Evolutionary conservation across 352 stramenopile genomes (phyloP), one percentile per base, ranked within the genome.

Genomic region (Phytophthora boehmeriae): DNA sequence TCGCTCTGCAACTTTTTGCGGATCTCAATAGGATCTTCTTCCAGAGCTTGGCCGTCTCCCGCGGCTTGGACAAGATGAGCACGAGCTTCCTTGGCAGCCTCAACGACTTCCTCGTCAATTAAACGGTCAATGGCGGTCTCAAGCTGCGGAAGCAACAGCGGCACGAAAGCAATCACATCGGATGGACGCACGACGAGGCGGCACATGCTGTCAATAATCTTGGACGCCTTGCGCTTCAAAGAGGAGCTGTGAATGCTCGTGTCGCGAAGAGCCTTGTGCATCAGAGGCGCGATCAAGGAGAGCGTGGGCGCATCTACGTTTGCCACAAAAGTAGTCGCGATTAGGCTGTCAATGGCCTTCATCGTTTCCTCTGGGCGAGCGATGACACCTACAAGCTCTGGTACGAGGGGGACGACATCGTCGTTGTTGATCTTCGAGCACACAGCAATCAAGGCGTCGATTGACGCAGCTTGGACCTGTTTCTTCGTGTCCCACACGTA

Each of bases 401-500:
- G 90, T 46, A 98, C 92, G 27, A 96, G 81, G 19, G 88, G 87
- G 67, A 88, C 68, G 9, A 98, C 80, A 66, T 98, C 94, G 41
- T 91, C 86, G 62, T 98, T 98, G 42, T 62, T 76, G 67, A 97
- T 97, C 45, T 92, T 95, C 38, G 86, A 76, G 68, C 90, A 98
- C 39, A 94, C 86, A 9, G 78, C 81, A 27, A 90, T 89, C 2
- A 98, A 69, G 19, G 88, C 76, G 9, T 73, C 63, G 10, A 86
- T 72, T 27, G 92, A 80, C 5, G 85, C 82, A 38, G 92, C 88
- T 49, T 93, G 91, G 4, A 98, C 94, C 74, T 98, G 90, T 34
- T 90, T 86, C 73, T 98, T 98, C 16, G 94, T 98, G 74, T 98
- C 94, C 89, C 90, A 98, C 17, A 98, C 90, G 75, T 96, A 87